Percentiles rank a stretch among this genome's conserved stretches.
Conservation (phyloP, 257 asterid species). For the Rehmannia glutinosa region DNA sequence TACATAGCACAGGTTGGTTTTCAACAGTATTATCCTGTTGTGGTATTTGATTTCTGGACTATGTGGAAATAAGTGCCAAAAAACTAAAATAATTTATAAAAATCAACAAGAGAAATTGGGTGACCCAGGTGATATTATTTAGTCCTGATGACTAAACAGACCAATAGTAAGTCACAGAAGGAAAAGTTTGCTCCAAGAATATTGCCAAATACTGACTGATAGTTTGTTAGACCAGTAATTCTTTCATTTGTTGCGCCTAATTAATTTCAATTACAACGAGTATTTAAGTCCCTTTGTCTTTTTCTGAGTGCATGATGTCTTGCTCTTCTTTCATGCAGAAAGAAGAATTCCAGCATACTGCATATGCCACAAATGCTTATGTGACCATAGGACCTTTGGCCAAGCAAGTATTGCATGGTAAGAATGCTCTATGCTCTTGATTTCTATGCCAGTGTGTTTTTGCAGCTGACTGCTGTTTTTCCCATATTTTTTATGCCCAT, state of each 20-base stretch:
- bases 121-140: neutral
- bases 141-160: neutral
- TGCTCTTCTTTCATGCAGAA: constrained; percentile 51
- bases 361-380: constrained; percentile 91
- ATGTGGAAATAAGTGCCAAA: neutral
- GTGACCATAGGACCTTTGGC: constrained; percentile 79
- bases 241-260: neutral
- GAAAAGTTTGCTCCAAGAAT: neutral
- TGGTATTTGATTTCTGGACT: constrained; percentile 7
- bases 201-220: neutral
- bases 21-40: neutral
- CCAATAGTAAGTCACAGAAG: neutral
- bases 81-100: neutral
- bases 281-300: neutral
- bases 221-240: neutral
- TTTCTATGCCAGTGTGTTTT: neutral
- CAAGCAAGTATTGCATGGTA: constrained; percentile 77
- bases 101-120: neutral
- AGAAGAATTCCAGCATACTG: constrained; percentile 98
- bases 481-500: too few relatives aligned
- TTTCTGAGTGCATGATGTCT: neutral
- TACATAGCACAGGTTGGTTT: neutral
- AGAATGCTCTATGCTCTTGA: constrained; percentile 24
- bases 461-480: neutral
- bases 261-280: neutral